Base-by-base conservation (phyloP, 2,329 filamentous ascomycete species). In the Curvularia eragrostidis region DNA sequence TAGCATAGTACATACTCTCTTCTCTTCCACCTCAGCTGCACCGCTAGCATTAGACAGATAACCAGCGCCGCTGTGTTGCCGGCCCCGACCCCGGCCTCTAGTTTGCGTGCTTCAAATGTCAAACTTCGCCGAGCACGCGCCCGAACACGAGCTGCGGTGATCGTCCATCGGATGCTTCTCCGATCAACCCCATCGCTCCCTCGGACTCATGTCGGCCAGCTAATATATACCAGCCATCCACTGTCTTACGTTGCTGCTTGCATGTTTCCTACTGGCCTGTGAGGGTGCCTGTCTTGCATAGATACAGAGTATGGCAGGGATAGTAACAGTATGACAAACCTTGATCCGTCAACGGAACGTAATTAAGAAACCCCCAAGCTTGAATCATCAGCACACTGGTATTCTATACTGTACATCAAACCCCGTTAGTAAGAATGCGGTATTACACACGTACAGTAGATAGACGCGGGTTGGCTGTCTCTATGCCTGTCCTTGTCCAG, bases 131-230 rank as follows among this genome's bases (percentile, higher is more conserved):
- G 21, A 7, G 26, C 47, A 55, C 32, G 12, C 21, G 9, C 53
- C 47, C 39, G 39, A 42, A 19, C 30, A 15, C 28, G 23, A n/a
- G 21, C 48, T 50, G 41, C 39, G n/a, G 21, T 36, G 49, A 44
- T 52, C 49, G 39, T 32, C 49, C 18, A 23, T 48, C 49, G 54
- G 49, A 52, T 43, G 30, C 32, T 34, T n/a, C 49, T 57, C 50
- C 50, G 54, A 42, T 32, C 28, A 26, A 21, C 34, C 18, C 10
- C 18, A 55, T 56, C 41, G 39, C 21, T n/a, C 34, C 34, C 21
- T 52, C 54, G 43, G 54, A 36, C 39, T 34, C 38, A 57, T 48
- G 43, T 53, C 43, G 54, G 43, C 30, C 30, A 42, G 26, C n/a
- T 8, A 12, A 9, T 30, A 30, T 12, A 19, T 23, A 28, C 43